Conservation (phyloP, 2,329 filamentous ascomycete genomes). For the Botrytis deweyae region DNA sequence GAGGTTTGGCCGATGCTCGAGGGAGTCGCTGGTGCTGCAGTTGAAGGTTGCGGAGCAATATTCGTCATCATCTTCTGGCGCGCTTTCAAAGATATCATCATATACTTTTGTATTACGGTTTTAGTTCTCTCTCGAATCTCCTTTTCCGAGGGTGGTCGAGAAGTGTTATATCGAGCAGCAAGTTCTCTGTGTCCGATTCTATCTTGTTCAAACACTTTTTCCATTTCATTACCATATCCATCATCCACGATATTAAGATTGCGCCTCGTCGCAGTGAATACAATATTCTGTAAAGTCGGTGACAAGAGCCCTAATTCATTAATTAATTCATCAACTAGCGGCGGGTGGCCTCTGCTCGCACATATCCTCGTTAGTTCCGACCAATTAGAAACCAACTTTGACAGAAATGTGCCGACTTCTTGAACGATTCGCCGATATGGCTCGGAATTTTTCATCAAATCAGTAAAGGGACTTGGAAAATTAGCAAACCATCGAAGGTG, state of each 20-base stretch:
- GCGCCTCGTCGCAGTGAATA: conserved; percentile 53
- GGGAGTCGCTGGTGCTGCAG: background rate
- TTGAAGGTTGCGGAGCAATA: background rate
- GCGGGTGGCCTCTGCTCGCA: conserved; percentile 47
- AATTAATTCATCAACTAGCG: conserved; percentile 56
- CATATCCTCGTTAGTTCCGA: conserved; percentile 41
- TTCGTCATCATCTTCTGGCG: conserved; percentile 9
- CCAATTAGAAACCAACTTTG: conserved; percentile 47
- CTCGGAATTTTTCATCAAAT: conserved; percentile 37
- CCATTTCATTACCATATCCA: conserved; percentile 39
- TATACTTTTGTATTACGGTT: conserved; percentile 14
- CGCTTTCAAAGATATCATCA: background rate
- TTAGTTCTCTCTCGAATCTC: conserved; percentile 35
- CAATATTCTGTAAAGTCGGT: conserved; percentile 50
- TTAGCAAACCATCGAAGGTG: conserved; percentile 47
- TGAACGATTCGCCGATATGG: conserved; percentile 38
- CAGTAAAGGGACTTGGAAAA: conserved; percentile 46
- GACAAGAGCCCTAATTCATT: conserved; percentile 51
- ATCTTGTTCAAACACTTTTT: conserved; percentile 42
- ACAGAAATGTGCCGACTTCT: conserved; percentile 48
- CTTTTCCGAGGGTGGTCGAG: conserved; percentile 31
- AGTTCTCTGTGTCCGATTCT: conserved; percentile 39
- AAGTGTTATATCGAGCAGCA: conserved; percentile 32
- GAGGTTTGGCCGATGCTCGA: background rate
- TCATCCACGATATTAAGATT: conserved; percentile 46